phyloP scores from a whole-genome alignment of 1,284 basidiomycete species.

The Sporisorium sorghi region DNA sequence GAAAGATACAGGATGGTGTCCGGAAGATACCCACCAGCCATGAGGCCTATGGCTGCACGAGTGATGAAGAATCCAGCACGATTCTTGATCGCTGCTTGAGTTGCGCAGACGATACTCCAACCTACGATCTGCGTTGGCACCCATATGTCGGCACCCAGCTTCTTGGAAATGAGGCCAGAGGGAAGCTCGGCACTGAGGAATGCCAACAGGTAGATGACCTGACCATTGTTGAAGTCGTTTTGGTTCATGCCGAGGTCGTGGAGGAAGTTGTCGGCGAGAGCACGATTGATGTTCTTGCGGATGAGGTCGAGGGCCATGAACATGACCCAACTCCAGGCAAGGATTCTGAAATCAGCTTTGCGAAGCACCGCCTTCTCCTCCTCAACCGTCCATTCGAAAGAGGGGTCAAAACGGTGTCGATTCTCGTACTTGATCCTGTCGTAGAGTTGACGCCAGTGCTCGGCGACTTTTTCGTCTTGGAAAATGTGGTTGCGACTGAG shows the following conservation, averaged over 20 bases:
- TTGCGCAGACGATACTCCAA: conserved; percentile 40
- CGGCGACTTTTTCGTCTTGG: conserved; percentile 37
- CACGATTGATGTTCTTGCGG: conserved; percentile 50
- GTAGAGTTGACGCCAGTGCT: conserved; percentile 45
- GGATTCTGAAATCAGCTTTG: conserved; percentile 28
- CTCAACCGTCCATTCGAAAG: conserved; percentile 28
- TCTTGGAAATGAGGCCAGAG: conserved; percentile 55
- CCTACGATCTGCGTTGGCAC: conserved; percentile 50
- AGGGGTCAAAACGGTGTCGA: conserved; percentile 44
- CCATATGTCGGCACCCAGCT: conserved; percentile 58
- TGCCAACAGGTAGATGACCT: conserved; percentile 35
- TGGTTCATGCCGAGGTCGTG: conserved; percentile 50
- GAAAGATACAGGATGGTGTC: conserved; percentile 70
- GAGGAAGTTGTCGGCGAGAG: conserved; percentile 52
- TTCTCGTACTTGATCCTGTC: conserved; percentile 39
- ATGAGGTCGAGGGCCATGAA: conserved; percentile 53
- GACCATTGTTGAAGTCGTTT: conserved; percentile 62
- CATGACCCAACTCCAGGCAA: conserved; percentile 39
- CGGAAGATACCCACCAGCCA: conserved; percentile 74
- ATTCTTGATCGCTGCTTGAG: conserved; percentile 37
- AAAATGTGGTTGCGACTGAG: conserved; percentile 43
- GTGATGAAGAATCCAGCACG: conserved; percentile 50
- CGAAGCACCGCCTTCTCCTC: conserved; percentile 25
- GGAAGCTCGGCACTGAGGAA: conserved; percentile 60
- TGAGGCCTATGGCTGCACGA: conserved; percentile 30